Evolutionary conservation across 768 basidiomycete species (phyloP).

Genomic region (Suillus decipiens): DNA sequence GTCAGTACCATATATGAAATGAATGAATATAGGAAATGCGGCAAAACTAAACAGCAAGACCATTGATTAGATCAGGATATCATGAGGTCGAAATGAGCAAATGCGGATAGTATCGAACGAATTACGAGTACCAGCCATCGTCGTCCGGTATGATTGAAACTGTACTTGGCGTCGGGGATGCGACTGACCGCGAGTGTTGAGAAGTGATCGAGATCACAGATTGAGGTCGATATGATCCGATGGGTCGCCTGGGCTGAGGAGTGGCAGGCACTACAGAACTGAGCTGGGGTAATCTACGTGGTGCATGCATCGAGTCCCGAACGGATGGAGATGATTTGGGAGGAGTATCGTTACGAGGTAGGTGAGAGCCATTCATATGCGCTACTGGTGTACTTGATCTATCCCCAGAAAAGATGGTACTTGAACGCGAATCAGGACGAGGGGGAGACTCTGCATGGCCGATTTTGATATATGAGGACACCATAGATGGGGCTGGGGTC

Average conservation of each 20-base stretch:
- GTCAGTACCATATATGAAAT: conserved; percentile 2
- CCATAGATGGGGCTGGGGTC: conserved; percentile 27
- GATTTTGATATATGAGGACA: conserved; percentile 44
- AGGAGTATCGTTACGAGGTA: conserved; percentile 47
- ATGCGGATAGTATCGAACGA: conserved; percentile 12
- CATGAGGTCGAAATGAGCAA: conserved; percentile 17
- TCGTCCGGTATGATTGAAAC: conserved; percentile 71
- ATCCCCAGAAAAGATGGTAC: conserved; percentile 55
- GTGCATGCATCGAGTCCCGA: conserved; percentile 73
- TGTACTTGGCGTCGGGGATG: conserved; percentile 77
- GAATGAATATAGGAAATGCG: conserved; percentile 4
- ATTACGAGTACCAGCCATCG: conserved; percentile 78
- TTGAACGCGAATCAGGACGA: conserved; percentile 77
- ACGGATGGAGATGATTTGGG: conserved; percentile 50
- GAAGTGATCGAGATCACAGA: conserved; percentile 6
- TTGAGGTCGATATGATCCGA: conserved; percentile 12
- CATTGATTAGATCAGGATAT: conserved; percentile 9
- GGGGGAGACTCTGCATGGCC: conserved; percentile 43
- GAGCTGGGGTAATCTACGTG: conserved; percentile 25
- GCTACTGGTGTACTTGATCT: conserved; percentile 55
- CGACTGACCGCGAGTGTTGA: conserved; percentile 35
- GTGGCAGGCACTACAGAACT: conserved; percentile 17
- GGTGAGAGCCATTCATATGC: conserved; percentile 31
- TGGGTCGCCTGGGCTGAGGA: conserved; percentile 15
- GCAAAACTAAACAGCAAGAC: conserved; percentile 6